phyloP scores from a whole-genome alignment of 164 flowering plant species.

The Nymphaea colorata region DNA sequence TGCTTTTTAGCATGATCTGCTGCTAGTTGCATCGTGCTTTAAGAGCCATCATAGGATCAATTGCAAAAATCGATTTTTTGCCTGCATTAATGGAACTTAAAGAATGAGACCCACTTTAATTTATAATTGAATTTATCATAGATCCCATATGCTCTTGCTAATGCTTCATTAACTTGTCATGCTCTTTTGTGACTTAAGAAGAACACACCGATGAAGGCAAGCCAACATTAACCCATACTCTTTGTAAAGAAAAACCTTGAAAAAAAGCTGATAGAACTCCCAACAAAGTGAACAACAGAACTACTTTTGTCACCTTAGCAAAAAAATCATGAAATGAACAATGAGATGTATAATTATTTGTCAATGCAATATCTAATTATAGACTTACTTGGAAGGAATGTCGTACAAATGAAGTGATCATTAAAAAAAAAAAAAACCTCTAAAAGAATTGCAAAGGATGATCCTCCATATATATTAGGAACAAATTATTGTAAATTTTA shows the following conservation, averaged over 20 bases:
- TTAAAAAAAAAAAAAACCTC: neutral
- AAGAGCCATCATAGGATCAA: too few relatives aligned
- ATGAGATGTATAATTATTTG: neutral
- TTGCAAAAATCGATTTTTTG: conserved; percentile 25
- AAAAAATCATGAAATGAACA: conserved; percentile 35
- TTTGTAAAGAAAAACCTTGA: conserved; percentile 42
- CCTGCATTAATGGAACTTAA: conserved; percentile 5
- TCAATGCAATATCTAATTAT: too few relatives aligned
- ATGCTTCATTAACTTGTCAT: conserved; percentile 33
- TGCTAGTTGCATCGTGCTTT: too few relatives aligned
- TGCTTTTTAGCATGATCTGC: too few relatives aligned
- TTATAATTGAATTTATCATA: conserved; percentile 29
- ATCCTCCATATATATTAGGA: too few relatives aligned
- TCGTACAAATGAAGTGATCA: too few relatives aligned
- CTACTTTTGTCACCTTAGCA: conserved; percentile 23
- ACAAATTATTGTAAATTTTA: neutral
- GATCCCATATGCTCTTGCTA: conserved; percentile 65
- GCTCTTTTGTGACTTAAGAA: conserved; percentile 30
- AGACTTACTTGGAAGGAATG: too few relatives aligned
- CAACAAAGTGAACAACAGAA: conserved; percentile 32
- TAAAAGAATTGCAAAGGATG: too few relatives aligned
- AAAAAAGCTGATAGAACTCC: conserved; percentile 50
- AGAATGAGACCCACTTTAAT: conserved; percentile 19
- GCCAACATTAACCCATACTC: conserved; percentile 16
- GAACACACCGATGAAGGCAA: conserved; percentile 11